Base-by-base conservation (phyloP, 2,329 filamentous ascomycete genomes). In the Pseudogymnoascus sp. region DNA sequence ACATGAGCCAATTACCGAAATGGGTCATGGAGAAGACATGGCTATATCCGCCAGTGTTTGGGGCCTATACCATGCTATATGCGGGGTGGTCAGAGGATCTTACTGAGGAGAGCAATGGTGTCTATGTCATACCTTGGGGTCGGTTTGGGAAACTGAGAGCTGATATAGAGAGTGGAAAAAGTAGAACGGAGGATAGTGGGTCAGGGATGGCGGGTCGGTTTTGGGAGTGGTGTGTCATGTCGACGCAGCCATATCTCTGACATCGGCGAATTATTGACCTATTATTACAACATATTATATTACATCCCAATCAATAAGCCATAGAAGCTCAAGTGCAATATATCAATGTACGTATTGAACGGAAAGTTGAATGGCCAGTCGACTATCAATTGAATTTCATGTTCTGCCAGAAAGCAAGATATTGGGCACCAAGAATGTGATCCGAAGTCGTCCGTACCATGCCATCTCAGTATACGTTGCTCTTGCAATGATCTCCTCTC, bases 161-260 rank as follows among this genome's bases (percentile, higher is more conserved):
- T n/a, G n/a, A n/a, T n/a, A n/a, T n/a, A n/a, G n/a, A n/a, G n/a
- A n/a, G n/a, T n/a, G n/a, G n/a, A n/a, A n/a, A n/a, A n/a, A n/a
- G n/a, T n/a, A n/a, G n/a, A n/a, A n/a, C n/a, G n/a, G n/a, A n/a
- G n/a, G n/a, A n/a, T n/a, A n/a, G n/a, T n/a, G n/a, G n/a, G n/a
- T n/a, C n/a, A n/a, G n/a, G n/a, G 12, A 30, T 10, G 37, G 73
- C 71, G 2, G 63, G 68, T 41, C 68, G 70, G 56, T 76, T 78
- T 60, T 78, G 75, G 75, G 70, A 74, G 6, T 79, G 75, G 75
- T 71, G 75, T 71, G 69, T 23, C 76, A 78, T 60, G 70, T 38
- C 37, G 15, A 38, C 37, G 15, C 9, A 19, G 7, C 9, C 37
- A 12, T 38, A 19, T 12, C 1, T 19, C 5, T 19, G 15, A 38